Base-by-base conservation (phyloP, 306 rosid species). In the Ochetophila trinervis region DNA sequence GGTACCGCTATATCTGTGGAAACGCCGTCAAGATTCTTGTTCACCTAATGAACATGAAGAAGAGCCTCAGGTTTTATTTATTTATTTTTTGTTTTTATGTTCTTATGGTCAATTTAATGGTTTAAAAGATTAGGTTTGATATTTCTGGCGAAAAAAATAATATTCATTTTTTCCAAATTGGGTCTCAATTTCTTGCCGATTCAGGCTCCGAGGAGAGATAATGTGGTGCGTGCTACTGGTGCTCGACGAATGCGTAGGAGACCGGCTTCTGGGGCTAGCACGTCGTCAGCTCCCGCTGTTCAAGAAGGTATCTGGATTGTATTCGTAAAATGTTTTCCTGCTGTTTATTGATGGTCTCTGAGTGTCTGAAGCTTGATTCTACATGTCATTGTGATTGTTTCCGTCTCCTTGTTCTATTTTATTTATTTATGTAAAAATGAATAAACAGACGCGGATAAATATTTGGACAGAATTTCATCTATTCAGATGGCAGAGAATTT, bases 241-340 rank as follows among this genome's bases (percentile, higher is more conserved):
- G 62, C 82, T 71, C 84, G 89, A 23, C 88, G 97, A 47, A 94
- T 94, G 97, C 94, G 99, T 45, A 86, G 99, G 74, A 73, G 99
- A 67, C 85, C 82, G 0, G 90, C 88, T 67, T 77, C 96, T 32
- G 97, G 88, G 75, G 96, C 99, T 58, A 86, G 97, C 74, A 62
- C 95, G 30, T 93, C 95, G 0, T 75, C 94, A 10, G 87, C 85
- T 1, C 80, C 85, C 44, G 72, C 83, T 16, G 23, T 67, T n/a
- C 75, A 58, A 9, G 90, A 88, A 94, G 99, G 96, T 89, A 56
- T 51, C 48, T 65, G 40, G 22, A 40, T 6, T 40, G 35, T 57
- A 24, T 50, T 9, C 9, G 18, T 14, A 16, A 16, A 16, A 5
- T 19, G 21, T 9, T 16, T 5, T 50, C 17, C 17, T 50, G 21